phyloP scores from a whole-genome alignment of 306 rosid genomes.

The Lathyrus sativus region DNA sequence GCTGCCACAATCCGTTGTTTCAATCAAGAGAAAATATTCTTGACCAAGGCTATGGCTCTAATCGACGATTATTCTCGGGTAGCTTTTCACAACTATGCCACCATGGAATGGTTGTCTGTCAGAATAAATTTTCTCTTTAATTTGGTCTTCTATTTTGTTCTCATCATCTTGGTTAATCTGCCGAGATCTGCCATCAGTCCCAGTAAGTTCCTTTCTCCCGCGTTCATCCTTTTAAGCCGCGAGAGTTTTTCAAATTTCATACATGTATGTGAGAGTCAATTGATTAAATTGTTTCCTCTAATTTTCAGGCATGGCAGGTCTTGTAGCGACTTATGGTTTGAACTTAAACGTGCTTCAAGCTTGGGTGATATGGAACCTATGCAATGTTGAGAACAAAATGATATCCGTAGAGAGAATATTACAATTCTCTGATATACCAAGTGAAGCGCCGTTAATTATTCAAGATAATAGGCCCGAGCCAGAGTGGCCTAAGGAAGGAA shows the following conservation, averaged over 20 bases:
- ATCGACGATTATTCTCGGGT: slow-evolving; percentile 72
- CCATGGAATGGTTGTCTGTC: slow-evolving; percentile 86
- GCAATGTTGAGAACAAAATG: slow-evolving; percentile 93
- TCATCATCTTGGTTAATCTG: slow-evolving; percentile 64
- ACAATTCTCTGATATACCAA: slow-evolving; percentile 63
- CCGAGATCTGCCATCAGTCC: slow-evolving; percentile 76
- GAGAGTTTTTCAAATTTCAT: slow-evolving; percentile 26
- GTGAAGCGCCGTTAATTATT: slow-evolving; percentile 70
- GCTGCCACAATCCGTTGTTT: slow-evolving; percentile 72
- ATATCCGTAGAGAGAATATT: slow-evolving; percentile 86
- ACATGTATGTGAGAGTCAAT: not conserved
- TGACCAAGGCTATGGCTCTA: slow-evolving; percentile 47
- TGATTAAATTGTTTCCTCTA: slow-evolving; percentile 22
- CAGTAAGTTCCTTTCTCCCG: slow-evolving; percentile 51
- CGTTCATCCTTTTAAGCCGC: slow-evolving; percentile 2
- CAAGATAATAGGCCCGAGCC: slow-evolving; percentile 60
- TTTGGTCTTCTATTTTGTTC: slow-evolving; percentile 63
- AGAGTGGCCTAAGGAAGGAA: slow-evolving; percentile 78
- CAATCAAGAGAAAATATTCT: slow-evolving; percentile 63
- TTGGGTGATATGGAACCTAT: slow-evolving; percentile 90
- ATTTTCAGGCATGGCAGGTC: slow-evolving; percentile 78
- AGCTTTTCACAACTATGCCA: slow-evolving; percentile 72
- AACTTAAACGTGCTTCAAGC: slow-evolving; percentile 80
- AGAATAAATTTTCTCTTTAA: slow-evolving; percentile 81
- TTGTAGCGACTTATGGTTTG: slow-evolving; percentile 80